A percentile compares a stretch with the other conserved stretches of the same genome.
phyloP scores from a whole-genome alignment of 2,329 filamentous ascomycete species.

The Aureobasidium pullulans region DNA sequence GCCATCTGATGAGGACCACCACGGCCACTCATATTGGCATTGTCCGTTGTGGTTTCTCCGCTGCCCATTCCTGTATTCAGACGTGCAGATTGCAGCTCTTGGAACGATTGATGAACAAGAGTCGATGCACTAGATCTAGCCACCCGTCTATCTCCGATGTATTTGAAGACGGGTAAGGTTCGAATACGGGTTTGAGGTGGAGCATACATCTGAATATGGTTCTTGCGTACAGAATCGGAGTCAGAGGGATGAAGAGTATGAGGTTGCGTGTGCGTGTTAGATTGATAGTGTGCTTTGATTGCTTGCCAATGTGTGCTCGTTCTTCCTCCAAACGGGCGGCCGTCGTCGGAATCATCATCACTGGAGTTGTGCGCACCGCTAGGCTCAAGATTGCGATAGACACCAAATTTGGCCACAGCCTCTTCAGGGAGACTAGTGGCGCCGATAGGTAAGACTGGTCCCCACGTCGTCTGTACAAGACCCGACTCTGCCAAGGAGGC shows the following conservation, averaged over 20 bases:
- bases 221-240: background rate
- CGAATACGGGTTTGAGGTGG: background rate
- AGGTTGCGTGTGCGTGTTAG: background rate
- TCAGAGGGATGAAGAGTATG: background rate
- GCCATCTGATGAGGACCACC: constrained; percentile 29
- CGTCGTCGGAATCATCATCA: background rate
- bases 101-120: background rate
- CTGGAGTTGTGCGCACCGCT: background rate
- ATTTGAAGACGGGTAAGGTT: background rate
- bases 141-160: background rate
- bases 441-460: background rate
- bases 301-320: background rate
- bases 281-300: background rate
- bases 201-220: background rate
- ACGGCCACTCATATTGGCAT: constrained; percentile 31
- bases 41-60: constrained; percentile 42
- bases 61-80: too few species aligned
- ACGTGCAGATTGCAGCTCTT: background rate
- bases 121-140: background rate
- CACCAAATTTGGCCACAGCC: background rate
- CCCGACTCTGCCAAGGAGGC: background rate
- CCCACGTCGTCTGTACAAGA: background rate
- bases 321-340: background rate
- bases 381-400: background rate
- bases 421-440: background rate